phyloP scores from a whole-genome alignment of 768 basidiomycete genomes.

The Suillus spraguei region DNA sequence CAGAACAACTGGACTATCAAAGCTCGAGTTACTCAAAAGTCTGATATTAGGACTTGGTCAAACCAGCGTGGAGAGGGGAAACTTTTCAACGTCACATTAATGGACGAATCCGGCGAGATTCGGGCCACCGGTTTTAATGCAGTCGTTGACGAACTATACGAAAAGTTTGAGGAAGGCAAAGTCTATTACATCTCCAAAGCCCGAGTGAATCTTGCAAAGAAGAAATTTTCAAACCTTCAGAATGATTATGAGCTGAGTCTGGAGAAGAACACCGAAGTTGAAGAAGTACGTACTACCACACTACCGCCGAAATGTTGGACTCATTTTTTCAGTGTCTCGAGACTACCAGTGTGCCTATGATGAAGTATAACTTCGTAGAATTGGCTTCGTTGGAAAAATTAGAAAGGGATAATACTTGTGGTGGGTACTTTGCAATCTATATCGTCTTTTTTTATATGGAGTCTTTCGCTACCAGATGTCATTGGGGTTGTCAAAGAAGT shows the following conservation, averaged over 20 bases:
- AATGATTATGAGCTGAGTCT: conserved; percentile 94
- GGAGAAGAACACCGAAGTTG: conserved; percentile 82
- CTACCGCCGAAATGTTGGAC: conserved; percentile 6
- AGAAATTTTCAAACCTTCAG: conserved; percentile 86
- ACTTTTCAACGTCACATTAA: conserved; percentile 87
- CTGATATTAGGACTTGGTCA: conserved; percentile 87
- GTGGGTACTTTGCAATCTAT: conserved; percentile 44
- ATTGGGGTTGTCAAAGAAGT: conserved; percentile 85
- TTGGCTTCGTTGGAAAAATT: conserved; percentile 63
- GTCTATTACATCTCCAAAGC: conserved; percentile 92
- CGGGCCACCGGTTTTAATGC: conserved; percentile 90
- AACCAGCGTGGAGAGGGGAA: conserved; percentile 93
- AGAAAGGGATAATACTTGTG: conserved; percentile 81
- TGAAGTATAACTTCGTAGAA: conserved; percentile 82
- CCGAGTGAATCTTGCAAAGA: conserved; percentile 93
- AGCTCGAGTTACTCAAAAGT: conserved; percentile 88
- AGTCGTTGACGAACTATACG: conserved; percentile 79
- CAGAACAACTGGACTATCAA: conserved; percentile 99
- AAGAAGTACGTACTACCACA: conserved; percentile 58
- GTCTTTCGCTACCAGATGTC: conserved; percentile 59
- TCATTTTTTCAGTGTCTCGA: conserved; percentile 71
- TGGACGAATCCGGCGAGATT: conserved; percentile 96
- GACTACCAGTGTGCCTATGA: conserved; percentile 68
- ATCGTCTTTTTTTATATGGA: neutral
- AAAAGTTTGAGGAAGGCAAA: conserved; percentile 87